Percentiles rank a stretch among this genome's conserved stretches.
These are phyloP conservation scores for Penicillium mononematosum DNA, from an alignment of 495 filamentous ascomycete genomes.

Conservation along the genomic window DNA sequence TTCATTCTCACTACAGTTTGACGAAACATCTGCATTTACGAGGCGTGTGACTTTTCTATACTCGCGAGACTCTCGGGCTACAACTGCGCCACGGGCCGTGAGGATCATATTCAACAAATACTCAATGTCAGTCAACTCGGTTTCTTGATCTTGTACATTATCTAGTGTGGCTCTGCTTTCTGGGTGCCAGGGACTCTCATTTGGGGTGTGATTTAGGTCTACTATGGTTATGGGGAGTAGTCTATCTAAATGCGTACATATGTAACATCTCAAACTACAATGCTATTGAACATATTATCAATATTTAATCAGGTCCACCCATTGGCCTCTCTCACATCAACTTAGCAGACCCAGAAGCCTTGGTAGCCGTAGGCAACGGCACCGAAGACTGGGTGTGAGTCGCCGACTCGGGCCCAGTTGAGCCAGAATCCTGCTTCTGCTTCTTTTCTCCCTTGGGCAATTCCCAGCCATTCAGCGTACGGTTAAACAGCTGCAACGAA, in stretches of 20 bases:
- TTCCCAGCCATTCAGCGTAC: slow-evolving; percentile 53
- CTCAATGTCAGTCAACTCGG: slow-evolving; percentile 1
- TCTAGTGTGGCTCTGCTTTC: neutral
- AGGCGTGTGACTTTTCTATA: slow-evolving; percentile 16
- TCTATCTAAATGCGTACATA: neutral
- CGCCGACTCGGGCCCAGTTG: slow-evolving; percentile 46
- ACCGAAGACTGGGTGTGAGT: slow-evolving; percentile 59
- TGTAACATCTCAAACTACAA: neutral
- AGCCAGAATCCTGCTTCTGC: slow-evolving; percentile 45
- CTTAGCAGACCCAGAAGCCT: neutral
- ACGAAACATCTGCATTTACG: slow-evolving; percentile 23
- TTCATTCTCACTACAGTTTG: neutral
- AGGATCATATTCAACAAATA: slow-evolving; percentile 1
- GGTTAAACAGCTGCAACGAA: slow-evolving; percentile 51
- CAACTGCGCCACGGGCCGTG: neutral
- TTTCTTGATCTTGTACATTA: slow-evolving; percentile 9
- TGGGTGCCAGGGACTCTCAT: neutral
- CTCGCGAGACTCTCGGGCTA: neutral
- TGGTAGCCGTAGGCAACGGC: slow-evolving; percentile 36
- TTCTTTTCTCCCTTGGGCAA: slow-evolving; percentile 50
- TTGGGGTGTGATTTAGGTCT: neutral
- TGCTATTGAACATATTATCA: neutral
- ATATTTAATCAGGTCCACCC: neutral
- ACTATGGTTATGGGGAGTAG: neutral
- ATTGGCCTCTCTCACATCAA: neutral